These are phyloP conservation scores for Tylopilus felleus DNA, from an alignment of 768 basidiomycete species.

Conservation along the genomic window DNA sequence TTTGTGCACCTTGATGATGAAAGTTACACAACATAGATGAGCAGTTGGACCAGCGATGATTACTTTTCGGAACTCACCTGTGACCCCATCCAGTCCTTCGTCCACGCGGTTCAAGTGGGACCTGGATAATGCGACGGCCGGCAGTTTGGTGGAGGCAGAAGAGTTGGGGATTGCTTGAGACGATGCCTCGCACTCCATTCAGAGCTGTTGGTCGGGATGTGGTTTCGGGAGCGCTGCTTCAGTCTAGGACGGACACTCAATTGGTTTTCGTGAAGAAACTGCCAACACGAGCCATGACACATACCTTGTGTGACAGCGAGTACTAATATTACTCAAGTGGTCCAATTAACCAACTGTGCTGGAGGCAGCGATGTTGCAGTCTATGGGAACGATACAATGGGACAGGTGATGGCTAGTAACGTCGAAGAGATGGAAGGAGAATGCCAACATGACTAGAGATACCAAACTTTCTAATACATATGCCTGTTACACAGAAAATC, in stretches of 20 bases:
- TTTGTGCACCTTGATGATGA: conserved; percentile 47
- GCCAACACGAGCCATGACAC: too few relatives aligned
- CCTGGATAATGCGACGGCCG: conserved; percentile 8
- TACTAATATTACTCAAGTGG: too few relatives aligned
- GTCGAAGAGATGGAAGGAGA: background rate
- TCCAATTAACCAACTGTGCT: too few relatives aligned
- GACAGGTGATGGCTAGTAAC: background rate
- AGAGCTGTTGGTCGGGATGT: background rate
- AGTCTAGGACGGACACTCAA: too few relatives aligned
- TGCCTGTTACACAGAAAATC: background rate
- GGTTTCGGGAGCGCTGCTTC: background rate
- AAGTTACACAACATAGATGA: conserved; percentile 1
- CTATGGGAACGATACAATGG: background rate
- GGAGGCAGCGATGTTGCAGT: too few relatives aligned
- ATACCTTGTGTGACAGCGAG: too few relatives aligned
- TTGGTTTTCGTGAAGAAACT: background rate
- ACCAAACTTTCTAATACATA: background rate
- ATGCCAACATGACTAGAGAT: background rate
- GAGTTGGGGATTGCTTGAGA: background rate
- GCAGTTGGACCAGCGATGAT: background rate
- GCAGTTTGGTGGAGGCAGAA: conserved; percentile 1
- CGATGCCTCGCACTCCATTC: conserved; percentile 16
- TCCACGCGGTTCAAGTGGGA: conserved; percentile 17
- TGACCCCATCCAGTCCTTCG: conserved; percentile 22
- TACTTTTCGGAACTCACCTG: conserved; percentile 12